Evolutionary conservation across 148 eudicot species (phyloP), one percentile per base, ranked within the genome.

Genomic region (Nepenthes gracilis): DNA sequence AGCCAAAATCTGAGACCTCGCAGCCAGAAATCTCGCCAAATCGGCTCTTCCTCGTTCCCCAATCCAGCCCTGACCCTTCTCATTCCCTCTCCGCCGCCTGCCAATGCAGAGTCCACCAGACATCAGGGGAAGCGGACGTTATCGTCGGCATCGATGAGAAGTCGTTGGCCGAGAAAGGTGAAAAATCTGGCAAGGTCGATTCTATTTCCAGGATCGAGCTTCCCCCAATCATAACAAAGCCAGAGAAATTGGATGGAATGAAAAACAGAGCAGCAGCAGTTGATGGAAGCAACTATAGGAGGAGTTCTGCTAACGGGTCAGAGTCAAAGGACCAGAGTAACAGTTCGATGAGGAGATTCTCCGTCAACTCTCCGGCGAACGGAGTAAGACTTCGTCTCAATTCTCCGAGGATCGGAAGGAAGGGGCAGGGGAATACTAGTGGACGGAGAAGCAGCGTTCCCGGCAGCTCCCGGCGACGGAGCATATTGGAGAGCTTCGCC

Each of bases 401-500:
- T 49, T 49, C 53, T 11, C 53, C 53, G 13, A 49, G 53, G 53
- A 11, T 49, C 45, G 45, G 45, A 40, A 40, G 45, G 45, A 40
- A 40, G 8, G 45, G 45, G 3, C 6, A 5, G 11, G 53, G 53
- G n/a, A 10, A 49, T 12, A 49, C 6, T 12, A n/a, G 53, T 49
- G 53, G 53, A 3, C 53, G 53, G 53, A 49, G 53, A n/a, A 49
- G 53, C 53, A 49, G 53, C 15, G 2, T 49, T 49, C 11, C 53
- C n/a, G 53, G 53, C n/a, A 10, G 10, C n/a, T 6, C 10, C 3
- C 6, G 13, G 3, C 53, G 53, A 12, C 12, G 11, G 53, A 6
- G 53, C 6, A 49, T 5, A 11, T n/a, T 12, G 6, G 53, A 49
- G 10, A 49, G 82, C 54, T 71, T 85, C 57, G 90, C 86, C 0